Base-by-base conservation (phyloP, 2,329 filamentous ascomycete species). In the Fusarium napiforme region DNA sequence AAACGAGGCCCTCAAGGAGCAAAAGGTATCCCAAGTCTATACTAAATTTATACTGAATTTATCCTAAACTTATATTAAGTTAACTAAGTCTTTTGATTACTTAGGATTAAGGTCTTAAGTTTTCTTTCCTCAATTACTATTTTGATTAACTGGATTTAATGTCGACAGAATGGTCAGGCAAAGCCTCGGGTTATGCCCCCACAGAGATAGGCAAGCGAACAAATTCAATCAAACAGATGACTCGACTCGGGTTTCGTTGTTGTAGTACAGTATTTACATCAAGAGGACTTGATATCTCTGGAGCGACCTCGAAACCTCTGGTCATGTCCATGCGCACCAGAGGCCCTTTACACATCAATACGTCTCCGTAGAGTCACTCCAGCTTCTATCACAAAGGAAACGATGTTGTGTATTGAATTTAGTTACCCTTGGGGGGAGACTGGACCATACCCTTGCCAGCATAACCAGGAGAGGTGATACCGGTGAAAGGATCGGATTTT, bases 401-500 rank as follows among this genome's bases (percentile, higher is more conserved):
- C 72, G 59, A 74, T 63, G 73, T 74, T 64, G 75, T 73, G 64
- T 74, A 67, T 75, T 70, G 69, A 69, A 58, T 73, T 85, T 86
- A 88, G 78, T 82, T 78, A 77, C 84, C 82, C 81, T 87, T 85
- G 78, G 88, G 87, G 78, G 88, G 86, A 73, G 89, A 91, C 87
- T 97, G 95, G 76, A 97, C 89, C 85, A 91, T 89, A 79, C 94
- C 93, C 81, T 90, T 89, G 84, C 94, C 94, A 74, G 84, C 85
- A 87, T 97, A 97, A 78, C 90, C 91, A 82, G 93, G 90, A 81
- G 93, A 92, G 76, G 92, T 89, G 84, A 96, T 86, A 88, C 95
- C 95, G 73, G 93, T 94, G 83, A 97, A 89, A 71, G 95, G 95
- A 82, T 97, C 95, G 82, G 93, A 88, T 81, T 92, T 93, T 90